Base-by-base conservation (phyloP, 1,284 basidiomycete genomes). In the Irpex sp. region DNA sequence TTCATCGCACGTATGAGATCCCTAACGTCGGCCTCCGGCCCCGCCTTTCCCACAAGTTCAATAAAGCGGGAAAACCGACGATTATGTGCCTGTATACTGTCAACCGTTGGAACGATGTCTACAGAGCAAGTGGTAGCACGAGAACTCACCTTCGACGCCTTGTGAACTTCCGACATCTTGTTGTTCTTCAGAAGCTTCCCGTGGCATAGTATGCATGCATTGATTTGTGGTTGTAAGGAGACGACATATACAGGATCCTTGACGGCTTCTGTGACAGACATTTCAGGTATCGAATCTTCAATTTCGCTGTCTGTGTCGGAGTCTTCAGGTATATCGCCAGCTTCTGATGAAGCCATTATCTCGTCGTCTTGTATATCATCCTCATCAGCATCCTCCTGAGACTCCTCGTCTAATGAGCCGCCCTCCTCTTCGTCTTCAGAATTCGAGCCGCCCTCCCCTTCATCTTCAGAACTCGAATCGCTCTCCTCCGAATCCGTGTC, bases 401-500 rank as follows among this genome's bases (percentile, higher is more conserved):
- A 72, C 6, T 66, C 68, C 49, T 61, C 69, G 19, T 71, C 74
- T 16, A 72, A 73, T 23, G 39, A 18, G 72, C 67, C 6, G 65
- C 69, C 70, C 21, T 66, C 67, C 42, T 72, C 28, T 33, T 2
- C 28, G 7, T 33, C 28, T 33, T 33, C 74, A 16, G 72, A 72
- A 52, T 63, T 68, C 18, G 78, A 77, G 36, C 76, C 75, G 52
- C 86, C 86, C 72, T 89, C 87, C 57, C 86, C 86, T 33, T 33
- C 28, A 33, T 33, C 28, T 33, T 33, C 74, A 16, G 72, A 72
- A 52, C 63, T 69, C 23, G 78, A 77, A 37, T 76, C 75, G 52
- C 86, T 86, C 72, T 89, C 87, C 57, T 86, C 86, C 42, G 86
- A 86, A 72, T 91, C 90, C 2, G 86, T 88, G 65, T 89, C 86